Evolutionary conservation across 2,329 filamentous ascomycete genomes (phyloP), one percentile per base, ranked within the genome.

Genomic region (Penicillium sp.): DNA sequence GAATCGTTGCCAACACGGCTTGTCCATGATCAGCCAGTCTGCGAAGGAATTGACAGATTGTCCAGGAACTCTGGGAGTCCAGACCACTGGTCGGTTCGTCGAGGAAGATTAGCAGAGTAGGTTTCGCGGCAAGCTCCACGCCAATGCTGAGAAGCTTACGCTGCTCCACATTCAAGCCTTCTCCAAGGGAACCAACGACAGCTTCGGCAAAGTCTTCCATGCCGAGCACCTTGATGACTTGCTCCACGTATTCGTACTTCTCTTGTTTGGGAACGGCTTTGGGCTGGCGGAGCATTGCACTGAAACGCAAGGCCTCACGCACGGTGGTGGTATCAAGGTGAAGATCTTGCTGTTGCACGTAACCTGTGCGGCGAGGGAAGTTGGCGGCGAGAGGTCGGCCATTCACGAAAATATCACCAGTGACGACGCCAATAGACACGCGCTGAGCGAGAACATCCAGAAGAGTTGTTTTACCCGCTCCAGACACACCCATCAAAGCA

Each of bases 131-230:
- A 18, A 97, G 80, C 69, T 97, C 93, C 17, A 97, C 91, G 68
- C 91, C 93, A 55, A 97, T 96, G 0, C 91, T 96, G 10, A 96
- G 80, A 58, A 90, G 86, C 68, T 86, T 86, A 7, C 84, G 77
- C 64, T 86, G 84, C 62, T 86, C 84, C 27, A 82, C 78, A 51
- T 82, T 82, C 44, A 83, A 68, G 66, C 80, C 91, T 75, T 94
- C 89, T 37, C 92, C 91, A 1, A 89, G 90, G 23, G 91, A 85
- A 77, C 92, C 92, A 49, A 97, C 89, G 32, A 96, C 81, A 8
- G 91, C 91, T 63, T 95, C 91, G 7, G 90, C 89, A 62, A 93
- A 96, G 42, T 90, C 85, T 54, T 90, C 80, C 91, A 97, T 96
- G 27, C 91, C 89, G 20, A 96, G 76, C 44, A 96, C 83, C 70